These are phyloP conservation scores for Hibiscus syriacus DNA, from an alignment of 345 rosid species.

Conservation along the genomic window DNA sequence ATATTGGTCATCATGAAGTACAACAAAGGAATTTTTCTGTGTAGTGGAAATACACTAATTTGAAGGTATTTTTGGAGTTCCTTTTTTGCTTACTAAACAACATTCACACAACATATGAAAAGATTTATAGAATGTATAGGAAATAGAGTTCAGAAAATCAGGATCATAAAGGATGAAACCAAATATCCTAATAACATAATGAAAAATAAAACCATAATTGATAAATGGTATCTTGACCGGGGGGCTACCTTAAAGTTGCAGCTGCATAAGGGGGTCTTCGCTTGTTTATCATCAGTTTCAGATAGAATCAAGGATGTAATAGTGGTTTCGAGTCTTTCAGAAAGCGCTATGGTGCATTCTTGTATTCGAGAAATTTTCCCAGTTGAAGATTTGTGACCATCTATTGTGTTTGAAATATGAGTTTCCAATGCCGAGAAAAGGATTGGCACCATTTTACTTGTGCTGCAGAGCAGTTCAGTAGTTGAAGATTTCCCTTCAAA, in stretches of 20 bases:
- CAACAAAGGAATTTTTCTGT: background rate
- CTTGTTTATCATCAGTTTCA: constrained; percentile 31
- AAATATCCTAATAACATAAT: constrained; percentile 43
- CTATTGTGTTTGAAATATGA: constrained; percentile 29
- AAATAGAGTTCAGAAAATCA: constrained; percentile 22
- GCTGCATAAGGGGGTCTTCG: constrained; percentile 20
- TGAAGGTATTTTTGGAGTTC: too few relatives aligned
- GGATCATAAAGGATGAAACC: constrained; percentile 24
- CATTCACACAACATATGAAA: background rate
- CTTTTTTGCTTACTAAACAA: too few relatives aligned
- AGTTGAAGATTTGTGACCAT: constrained; percentile 20
- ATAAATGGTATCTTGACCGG: constrained; percentile 43
- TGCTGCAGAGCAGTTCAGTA: constrained; percentile 40
- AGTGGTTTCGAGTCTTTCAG: constrained; percentile 34
- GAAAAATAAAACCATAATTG: constrained; percentile 31
- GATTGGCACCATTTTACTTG: constrained; percentile 43
- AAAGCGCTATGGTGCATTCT: constrained; percentile 47
- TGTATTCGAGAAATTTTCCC: constrained; percentile 21
- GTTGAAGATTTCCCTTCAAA: constrained; percentile 42
- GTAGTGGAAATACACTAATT: background rate
- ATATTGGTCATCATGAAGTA: background rate
- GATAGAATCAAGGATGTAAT: constrained; percentile 30
- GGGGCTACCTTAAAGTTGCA: constrained; percentile 70
- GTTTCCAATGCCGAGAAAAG: constrained; percentile 61
- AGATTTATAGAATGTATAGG: constrained; percentile 4